phyloP scores from a whole-genome alignment of 192 early-diverging fungal species.

The Backusella parvicylindrica region DNA sequence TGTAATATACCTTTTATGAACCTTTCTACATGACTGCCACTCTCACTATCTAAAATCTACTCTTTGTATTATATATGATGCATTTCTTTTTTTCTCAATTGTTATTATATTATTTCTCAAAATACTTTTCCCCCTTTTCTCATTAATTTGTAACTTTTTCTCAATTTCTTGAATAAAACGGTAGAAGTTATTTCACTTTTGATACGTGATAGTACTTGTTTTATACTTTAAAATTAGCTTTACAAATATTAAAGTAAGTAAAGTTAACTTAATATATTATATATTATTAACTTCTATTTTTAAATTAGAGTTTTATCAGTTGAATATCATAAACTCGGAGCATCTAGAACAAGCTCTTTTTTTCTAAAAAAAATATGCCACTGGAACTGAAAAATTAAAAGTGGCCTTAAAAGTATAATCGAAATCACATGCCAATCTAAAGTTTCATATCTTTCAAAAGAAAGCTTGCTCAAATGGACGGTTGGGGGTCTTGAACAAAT shows the following conservation, averaged over 20 bases:
- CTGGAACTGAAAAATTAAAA: background rate
- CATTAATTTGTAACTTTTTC: too few relatives aligned
- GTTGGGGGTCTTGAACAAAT: background rate
- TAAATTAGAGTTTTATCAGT: background rate
- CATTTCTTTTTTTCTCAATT: too few relatives aligned
- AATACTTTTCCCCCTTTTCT: too few relatives aligned
- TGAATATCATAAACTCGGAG: background rate
- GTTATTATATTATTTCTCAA: too few relatives aligned
- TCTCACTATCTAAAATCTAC: too few relatives aligned
- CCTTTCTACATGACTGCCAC: too few relatives aligned
- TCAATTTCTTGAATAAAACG: too few relatives aligned
- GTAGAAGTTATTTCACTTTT: background rate
- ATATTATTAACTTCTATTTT: slow-evolving; percentile 1
- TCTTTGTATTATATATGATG: too few relatives aligned
- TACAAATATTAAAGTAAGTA: background rate
- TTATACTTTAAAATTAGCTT: background rate
- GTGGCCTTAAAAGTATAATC: background rate
- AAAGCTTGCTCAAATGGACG: background rate
- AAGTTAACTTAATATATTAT: background rate
- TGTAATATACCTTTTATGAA: too few relatives aligned
- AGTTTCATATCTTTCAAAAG: background rate
- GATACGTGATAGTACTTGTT: background rate
- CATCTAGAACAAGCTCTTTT: background rate
- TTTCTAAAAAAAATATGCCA: background rate
- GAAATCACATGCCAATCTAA: background rate